Base-by-base conservation (phyloP, 2,329 filamentous ascomycete genomes). In the Camptophora hylomeconis region DNA sequence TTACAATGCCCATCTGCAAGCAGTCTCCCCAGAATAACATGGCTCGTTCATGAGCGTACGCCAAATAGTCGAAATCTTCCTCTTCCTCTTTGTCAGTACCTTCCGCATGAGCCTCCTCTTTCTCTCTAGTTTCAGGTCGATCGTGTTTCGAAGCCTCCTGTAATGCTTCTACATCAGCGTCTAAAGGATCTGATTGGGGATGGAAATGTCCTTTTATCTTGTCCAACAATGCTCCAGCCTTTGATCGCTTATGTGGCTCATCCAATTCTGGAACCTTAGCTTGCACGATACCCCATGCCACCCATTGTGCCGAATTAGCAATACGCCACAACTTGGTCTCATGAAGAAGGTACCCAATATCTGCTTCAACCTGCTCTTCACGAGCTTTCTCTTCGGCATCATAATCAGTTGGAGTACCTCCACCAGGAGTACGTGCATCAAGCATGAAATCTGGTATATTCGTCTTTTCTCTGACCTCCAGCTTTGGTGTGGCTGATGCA, bases 21-120 rank as follows among this genome's bases (percentile, higher is more conserved):
- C 83, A 75, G 57, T 98, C 89, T 2, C 84, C 86, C 80, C 87
- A 92, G 58, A 98, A 89, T 56, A 94, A 89, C 58, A 89, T 65
- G 0, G 83, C 86, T 9, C 89, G 68, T 41, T 94, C 81, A 55
- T 93, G 82, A 5, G 89, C 75, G 56, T 95, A 98, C 7, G 70
- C 72, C 14, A 98, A 63, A 52, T 95, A 98, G 54, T 98, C 86
- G 49, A 95, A 98, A 47, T 82, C 80, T 23, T 82, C 80, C 18
- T 69, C 71, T 16, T 67, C 69, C 12, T 67, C 66, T 26, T 67
- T 63, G 3, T 50, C 50, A 24, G 31, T 24, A 5, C 37, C 38
- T 20, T 44, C 38, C 17, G 26, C 33, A 22, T 42, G 39, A 10
- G 28, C 33, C 23, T 37, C 35, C 22, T 42, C 41, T 17, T 40